Evolutionary conservation across 1,284 basidiomycete species (phyloP).

Genomic region (Afroboletus lepidellus): DNA sequence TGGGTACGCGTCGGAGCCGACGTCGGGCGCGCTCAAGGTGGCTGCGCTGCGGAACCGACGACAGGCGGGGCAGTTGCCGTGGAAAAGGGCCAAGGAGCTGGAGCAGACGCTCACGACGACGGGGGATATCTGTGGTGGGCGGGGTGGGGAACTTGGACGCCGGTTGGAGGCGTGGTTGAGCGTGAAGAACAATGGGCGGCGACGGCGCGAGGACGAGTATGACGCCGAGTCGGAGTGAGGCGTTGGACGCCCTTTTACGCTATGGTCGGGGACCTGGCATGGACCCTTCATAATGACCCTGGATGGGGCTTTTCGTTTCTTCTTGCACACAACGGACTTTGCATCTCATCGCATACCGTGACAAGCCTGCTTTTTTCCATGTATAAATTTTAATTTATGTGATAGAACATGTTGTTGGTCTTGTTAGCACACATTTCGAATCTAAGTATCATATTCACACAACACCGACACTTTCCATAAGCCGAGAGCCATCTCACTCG

Average conservation of each 20-base stretch:
- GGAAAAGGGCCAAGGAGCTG: constrained; percentile 53
- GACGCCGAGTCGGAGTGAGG: constrained; percentile 14
- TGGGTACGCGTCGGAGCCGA: constrained; percentile 14
- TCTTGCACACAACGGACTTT: not conserved
- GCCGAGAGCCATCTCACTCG: not conserved
- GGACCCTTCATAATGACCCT: constrained; percentile 1
- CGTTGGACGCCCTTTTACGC: not conserved
- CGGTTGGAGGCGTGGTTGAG: constrained; percentile 70
- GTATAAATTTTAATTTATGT: not conserved
- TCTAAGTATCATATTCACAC: too few species aligned
- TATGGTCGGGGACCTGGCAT: constrained; percentile 4
- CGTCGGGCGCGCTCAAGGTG: constrained; percentile 16
- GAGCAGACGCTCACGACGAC: constrained; percentile 66
- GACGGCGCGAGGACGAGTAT: constrained; percentile 7
- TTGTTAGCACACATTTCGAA: too few species aligned
- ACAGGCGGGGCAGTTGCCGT: constrained; percentile 40
- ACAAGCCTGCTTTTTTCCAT: not conserved
- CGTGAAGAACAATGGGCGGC: constrained; percentile 16
- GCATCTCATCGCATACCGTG: not conserved
- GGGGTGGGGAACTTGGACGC: constrained; percentile 71
- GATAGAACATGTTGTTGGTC: not conserved
- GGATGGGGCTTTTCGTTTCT: not conserved
- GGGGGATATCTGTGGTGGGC: constrained; percentile 72
- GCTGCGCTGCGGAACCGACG: constrained; percentile 30
- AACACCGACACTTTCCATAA: too few species aligned